Evolutionary conservation across 2,329 filamentous ascomycete species (phyloP).

Genomic region (Ophiocordyceps camponoti-floridani): DNA sequence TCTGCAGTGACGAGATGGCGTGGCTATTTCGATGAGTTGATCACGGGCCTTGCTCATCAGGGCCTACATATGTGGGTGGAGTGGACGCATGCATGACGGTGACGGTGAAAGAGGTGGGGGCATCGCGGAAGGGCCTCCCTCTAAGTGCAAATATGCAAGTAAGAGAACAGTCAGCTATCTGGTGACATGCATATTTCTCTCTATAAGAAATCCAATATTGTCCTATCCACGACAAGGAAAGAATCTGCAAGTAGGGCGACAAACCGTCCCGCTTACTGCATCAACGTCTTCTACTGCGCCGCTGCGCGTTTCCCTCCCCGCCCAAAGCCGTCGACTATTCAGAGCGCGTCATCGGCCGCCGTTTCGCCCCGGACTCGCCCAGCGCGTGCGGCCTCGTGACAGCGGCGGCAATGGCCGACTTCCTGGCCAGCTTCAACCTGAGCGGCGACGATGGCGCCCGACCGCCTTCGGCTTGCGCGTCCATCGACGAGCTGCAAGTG

Average conservation of each 20-base stretch:
- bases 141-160: background rate
- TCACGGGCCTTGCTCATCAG: no score
- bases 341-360: background rate
- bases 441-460: slow-evolving; percentile 7
- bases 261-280: background rate
- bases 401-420: slow-evolving; percentile 15
- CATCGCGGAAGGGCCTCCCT: background rate
- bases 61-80: background rate
- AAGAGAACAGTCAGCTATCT: no score
- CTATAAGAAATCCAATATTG: background rate
- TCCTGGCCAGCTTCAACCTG: slow-evolving; percentile 18
- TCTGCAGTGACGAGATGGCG: no score
- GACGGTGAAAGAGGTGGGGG: no score
- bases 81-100: background rate
- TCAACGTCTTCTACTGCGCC: no score
- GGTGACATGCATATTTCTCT: background rate
- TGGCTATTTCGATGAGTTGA: no score
- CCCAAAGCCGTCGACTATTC: background rate
- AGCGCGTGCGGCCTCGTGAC: slow-evolving; percentile 4
- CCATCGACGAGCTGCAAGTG: slow-evolving; percentile 25
- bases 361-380: background rate
- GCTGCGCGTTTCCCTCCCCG: background rate
- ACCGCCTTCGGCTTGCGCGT: slow-evolving; percentile 11
- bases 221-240: background rate
- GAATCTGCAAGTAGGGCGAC: background rate